Percentiles rank a stretch among this genome's conserved stretches.
Evolutionary conservation across 352 stramenopile genomes (phyloP).

Genomic region (Pythium utonaiense): DNA sequence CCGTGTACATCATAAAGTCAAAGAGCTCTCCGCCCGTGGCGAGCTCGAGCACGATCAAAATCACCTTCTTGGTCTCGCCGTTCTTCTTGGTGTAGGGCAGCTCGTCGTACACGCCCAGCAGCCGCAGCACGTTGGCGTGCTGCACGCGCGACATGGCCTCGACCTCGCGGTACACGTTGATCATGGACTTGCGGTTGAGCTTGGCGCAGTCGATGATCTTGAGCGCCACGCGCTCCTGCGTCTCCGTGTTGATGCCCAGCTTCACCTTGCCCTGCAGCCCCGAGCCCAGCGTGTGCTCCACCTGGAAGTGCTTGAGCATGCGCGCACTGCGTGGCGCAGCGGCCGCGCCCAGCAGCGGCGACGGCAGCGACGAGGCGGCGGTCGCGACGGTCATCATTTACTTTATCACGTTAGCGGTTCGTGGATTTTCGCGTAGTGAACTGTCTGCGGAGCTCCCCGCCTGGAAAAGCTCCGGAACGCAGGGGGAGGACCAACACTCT

Average conservation of each 20-base stretch:
- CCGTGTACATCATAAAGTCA: constrained; percentile 94
- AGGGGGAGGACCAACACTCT: constrained; percentile 28
- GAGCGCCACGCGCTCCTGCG: constrained; percentile 81
- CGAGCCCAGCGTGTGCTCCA: constrained; percentile 77
- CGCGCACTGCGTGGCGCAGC: constrained; percentile 25
- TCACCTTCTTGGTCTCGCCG: constrained; percentile 67
- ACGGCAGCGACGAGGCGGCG: constrained; percentile 9
- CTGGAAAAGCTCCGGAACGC: background rate
- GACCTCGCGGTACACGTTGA: constrained; percentile 88
- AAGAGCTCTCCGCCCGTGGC: constrained; percentile 86
- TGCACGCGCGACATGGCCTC: constrained; percentile 85
- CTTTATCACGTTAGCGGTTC: background rate
- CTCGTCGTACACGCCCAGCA: constrained; percentile 74
- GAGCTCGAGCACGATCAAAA: constrained; percentile 89
- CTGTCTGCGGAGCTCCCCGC: background rate
- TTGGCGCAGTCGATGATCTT: constrained; percentile 89
- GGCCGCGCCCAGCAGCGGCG: constrained; percentile 2
- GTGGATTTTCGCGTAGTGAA: background rate
- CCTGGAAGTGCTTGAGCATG: constrained; percentile 73
- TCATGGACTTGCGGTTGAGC: constrained; percentile 75
- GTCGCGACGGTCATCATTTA: constrained; percentile 9
- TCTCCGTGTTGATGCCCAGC: constrained; percentile 76
- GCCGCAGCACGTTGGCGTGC: constrained; percentile 78
- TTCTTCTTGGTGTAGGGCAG: constrained; percentile 75
- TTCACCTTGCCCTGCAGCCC: constrained; percentile 88